Evolutionary conservation across 2,329 filamentous ascomycete genomes (phyloP), one percentile per base, ranked within the genome.

Genomic region (Aaosphaeria pasadenensis): DNA sequence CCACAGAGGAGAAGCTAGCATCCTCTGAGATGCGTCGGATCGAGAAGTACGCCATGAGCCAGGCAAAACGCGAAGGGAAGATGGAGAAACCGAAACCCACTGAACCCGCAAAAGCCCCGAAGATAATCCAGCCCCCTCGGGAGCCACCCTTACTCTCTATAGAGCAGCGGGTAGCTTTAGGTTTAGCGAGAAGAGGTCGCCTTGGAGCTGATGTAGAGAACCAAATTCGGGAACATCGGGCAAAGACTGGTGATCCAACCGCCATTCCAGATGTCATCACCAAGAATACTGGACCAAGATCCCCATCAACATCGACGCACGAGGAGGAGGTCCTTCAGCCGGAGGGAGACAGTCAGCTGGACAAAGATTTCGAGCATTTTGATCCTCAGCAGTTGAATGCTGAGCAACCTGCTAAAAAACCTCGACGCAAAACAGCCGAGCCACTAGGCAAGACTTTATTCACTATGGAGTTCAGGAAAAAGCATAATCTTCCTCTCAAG

Each of bases 151-250:
- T 55, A 5, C 55, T 66, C 13, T 64, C 57, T 0, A 48, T 47
- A 43, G 60, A 62, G 24, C 56, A 68, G 43, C 55, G 63, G 30
- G 33, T 53, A 3, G 50, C 55, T 6, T 42, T 67, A 13, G 62
- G 64, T 2, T 39, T 66, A 40, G 53, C 61, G 39, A 43, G 51
- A 6, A 57, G 50, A 42, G 64, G 62, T 24, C 59, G 65, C 7
- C 50, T 68, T 29, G 57, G 54, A 30, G 51, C 52, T 11, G 50
- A 53, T 7, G 50, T 59, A 11, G 57, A 64, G 41, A 43, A 55
- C 7, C 63, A 67, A 43, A 62, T 69, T 28, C 49, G 55, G 41
- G 59, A 53, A 7, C 53, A 69, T 48, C 62, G 64, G 6, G 49
- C 55, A 32, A 49, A 49, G 32, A 58, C 55, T 6, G 49, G 50